A percentile compares a stretch with the other conserved stretches of the same genome.
Conservation (phyloP, 140 eudicot species). For the Ambrosia hybrid region DNA sequence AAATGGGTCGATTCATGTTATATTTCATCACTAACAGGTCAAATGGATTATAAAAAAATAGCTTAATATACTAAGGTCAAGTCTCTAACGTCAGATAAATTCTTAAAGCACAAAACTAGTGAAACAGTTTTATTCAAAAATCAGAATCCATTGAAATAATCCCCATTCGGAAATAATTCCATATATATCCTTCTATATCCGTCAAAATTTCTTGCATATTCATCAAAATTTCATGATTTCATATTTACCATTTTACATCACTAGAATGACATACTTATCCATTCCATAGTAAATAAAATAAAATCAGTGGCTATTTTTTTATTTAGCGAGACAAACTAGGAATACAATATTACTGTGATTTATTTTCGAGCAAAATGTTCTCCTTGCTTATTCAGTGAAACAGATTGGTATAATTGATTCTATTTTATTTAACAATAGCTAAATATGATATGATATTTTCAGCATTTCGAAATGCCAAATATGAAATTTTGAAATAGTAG, state of each 20-base stretch:
- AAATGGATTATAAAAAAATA: not conserved
- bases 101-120: conserved; percentile 11
- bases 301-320: not conserved
- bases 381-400: not conserved
- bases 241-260: not conserved
- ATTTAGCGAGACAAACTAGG: not conserved
- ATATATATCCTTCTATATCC: not conserved
- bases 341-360: not conserved
- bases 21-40: not conserved
- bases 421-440: not conserved
- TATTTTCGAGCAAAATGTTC: not conserved
- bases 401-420: not conserved
- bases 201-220: not conserved
- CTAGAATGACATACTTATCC: not conserved
- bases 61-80: not conserved
- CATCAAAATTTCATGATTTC: conserved; percentile 8
- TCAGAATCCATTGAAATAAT: not conserved
- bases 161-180: conserved; percentile 1
- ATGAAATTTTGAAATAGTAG: not conserved
- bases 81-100: not conserved
- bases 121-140: not conserved
- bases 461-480: not conserved
- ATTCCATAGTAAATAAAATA: not conserved
- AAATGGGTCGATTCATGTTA: conserved; percentile 1
- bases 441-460: not conserved